These are phyloP conservation scores for Elaeis guineensis DNA, from an alignment of 176 grass and related monocot genomes.

Conservation along the genomic window DNA sequence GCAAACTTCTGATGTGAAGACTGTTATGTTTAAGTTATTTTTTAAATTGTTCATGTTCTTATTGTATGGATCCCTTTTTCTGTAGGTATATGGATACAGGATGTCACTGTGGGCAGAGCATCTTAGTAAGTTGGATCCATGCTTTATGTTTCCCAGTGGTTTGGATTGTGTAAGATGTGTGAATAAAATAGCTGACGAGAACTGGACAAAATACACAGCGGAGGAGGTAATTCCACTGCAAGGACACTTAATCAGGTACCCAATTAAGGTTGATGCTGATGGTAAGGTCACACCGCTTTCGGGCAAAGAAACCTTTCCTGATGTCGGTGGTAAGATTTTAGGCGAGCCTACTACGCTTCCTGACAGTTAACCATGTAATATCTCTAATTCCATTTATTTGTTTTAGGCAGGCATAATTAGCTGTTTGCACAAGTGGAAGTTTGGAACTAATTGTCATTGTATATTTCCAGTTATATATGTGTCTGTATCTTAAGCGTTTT, in stretches of 20 bases:
- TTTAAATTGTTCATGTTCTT: not conserved
- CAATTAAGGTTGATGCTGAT: conserved; percentile 15
- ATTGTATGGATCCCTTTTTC: conserved; percentile 1
- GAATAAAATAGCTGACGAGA: conserved; percentile 22
- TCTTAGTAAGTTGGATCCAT: conserved; percentile 21
- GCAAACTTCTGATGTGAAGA: too few species aligned
- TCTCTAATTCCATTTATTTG: too few species aligned
- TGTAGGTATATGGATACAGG: conserved; percentile 42
- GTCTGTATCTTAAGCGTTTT: too few species aligned
- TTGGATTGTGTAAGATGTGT: conserved; percentile 26
- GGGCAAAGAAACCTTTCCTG: conserved; percentile 36
- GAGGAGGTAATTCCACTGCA: not conserved
- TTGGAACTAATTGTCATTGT: too few species aligned
- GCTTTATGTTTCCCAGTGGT: conserved; percentile 27
- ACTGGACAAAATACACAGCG: conserved; percentile 33
- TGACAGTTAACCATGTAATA: conserved; percentile 50
- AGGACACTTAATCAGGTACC: conserved; percentile 48
- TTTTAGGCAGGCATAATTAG: too few species aligned
- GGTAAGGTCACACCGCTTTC: conserved; percentile 14
- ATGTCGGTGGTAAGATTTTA: conserved; percentile 40
- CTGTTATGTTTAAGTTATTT: not conserved
- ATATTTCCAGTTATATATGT: too few species aligned
- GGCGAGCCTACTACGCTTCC: conserved; percentile 29
- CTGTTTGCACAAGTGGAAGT: too few species aligned
- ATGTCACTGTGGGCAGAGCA: conserved; percentile 68